Evolutionary conservation across 352 stramenopile genomes (phyloP), one percentile per base, ranked within the genome.

Genomic region (Globisporangium echinulatum): DNA sequence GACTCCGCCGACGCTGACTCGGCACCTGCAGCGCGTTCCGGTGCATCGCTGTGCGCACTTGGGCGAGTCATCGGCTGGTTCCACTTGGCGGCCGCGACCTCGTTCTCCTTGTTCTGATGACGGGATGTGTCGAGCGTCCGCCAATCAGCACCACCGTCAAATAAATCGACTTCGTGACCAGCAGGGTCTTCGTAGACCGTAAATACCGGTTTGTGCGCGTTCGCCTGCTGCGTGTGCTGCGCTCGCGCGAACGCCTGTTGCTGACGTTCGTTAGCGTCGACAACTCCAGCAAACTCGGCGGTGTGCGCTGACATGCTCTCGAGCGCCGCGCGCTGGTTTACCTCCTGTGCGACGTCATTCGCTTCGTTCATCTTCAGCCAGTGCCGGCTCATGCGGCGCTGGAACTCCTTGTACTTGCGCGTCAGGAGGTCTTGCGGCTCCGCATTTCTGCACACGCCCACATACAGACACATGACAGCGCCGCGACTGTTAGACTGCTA

Each of bases 121-220:
- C 75, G 71, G 53, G 71, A 53, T 7, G 81, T 85, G 59, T 74
- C 71, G 37, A 92, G 72, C 49, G 75, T 82, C 64, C 74, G 81
- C 83, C 83, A 92, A 63, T 85, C 70, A 75, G 70, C 63, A 70
- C 71, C 79, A 62, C 72, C 66, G 38, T 74, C 67, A 74, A 90
- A 79, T 50, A 69, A 59, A 76, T 92, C 82, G 48, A 79, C 63
- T 58, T 84, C 69, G 33, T 65, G 64, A 19, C 64, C 71, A 61
- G 59, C 59, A 70, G 76, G 78, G 61, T 92, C 82, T 69, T 92
- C 79, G 59, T 90, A 92, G 52, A 92, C 71, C 55, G 66, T 75
- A 87, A 92, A 92, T 86, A 89, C 82, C 78, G 82, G 82, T 64
- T 92, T 92, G 68, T 90, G 74, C 15, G 76, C 72, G 61, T 88